Base-by-base conservation (phyloP, 2,329 filamentous ascomycete species). In the Cryphonectria carpinicola region DNA sequence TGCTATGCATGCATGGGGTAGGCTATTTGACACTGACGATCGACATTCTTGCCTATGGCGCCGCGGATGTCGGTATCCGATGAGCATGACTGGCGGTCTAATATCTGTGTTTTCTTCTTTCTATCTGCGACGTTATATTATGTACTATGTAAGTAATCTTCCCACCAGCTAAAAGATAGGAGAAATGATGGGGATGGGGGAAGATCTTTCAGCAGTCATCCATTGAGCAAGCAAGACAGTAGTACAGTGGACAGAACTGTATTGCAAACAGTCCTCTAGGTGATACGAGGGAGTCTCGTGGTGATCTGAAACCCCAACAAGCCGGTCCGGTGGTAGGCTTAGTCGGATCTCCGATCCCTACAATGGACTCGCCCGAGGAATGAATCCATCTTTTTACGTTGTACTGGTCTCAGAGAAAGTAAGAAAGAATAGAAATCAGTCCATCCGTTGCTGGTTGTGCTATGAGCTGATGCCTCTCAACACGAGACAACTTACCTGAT, bases 41-140 rank as follows among this genome's bases (percentile, higher is more conserved):
- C 66, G 65, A 54, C 67, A 32, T 46, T 56, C 62, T 19, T 25
- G 35, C 35, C 39, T 61, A 19, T n/a, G 3, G 5, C 32, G n/a
- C 13, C 1, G 35, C 61, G 39, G 37, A 32, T 58, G 66, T 63
- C 62, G 70, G 69, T 71, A 66, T 62, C 43, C 32, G 54, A 46
- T 25, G 28, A 25, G 41, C n/a, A 13, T 35, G 61, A 63, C 22
- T 22, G 14, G 37, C 61, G 22, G 39, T 39, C 61, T 14, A 32
- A 28, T n/a, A 35, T 39, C 14, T 39, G 58, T 60, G 22, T 49
- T 8, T 49, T 49, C 17, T 49, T 8, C 4, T 46, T 5, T 46
- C 14, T 46, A 19, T 25, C 54, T 32, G 25, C 56, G 17, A 7
- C 28, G 35, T 28, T 60, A 41, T 54, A 11, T n/a, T 14, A 39